These are phyloP conservation scores for Thelonectria rubi DNA, from an alignment of 2,329 filamentous ascomycete species.

Conservation along the genomic window DNA sequence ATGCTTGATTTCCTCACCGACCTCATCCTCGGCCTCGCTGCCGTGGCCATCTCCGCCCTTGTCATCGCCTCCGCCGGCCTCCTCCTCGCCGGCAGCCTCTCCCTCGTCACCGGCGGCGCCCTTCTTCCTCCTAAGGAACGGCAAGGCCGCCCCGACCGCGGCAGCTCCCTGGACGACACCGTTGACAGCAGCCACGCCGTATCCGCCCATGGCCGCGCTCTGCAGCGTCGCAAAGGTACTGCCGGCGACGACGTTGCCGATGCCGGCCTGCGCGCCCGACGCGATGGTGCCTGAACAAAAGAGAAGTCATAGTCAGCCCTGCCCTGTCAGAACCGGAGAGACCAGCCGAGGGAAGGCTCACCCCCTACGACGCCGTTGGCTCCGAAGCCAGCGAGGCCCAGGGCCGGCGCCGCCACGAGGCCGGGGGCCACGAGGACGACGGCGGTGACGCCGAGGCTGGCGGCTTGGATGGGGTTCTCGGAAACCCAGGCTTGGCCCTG, in stretches of 20 bases:
- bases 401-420: constrained; percentile 23
- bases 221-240: constrained; percentile 44
- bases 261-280: constrained; percentile 30
- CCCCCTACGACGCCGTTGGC: constrained; percentile 1
- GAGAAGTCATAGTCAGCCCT: too few species aligned
- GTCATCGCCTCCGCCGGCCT: too few species aligned
- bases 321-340: too few species aligned
- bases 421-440: constrained; percentile 25
- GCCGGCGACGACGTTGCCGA: constrained; percentile 39
- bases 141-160: background rate
- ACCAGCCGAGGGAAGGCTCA: too few species aligned
- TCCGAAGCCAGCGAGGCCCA: constrained; percentile 30
- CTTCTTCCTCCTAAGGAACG: background rate
- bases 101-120: background rate
- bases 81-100: background rate
- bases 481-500: constrained; percentile 2
- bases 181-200: constrained; percentile 29
- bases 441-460: constrained; percentile 15
- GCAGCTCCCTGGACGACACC: constrained; percentile 26
- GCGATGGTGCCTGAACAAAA: background rate
- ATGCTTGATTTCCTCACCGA: too few species aligned
- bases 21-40: too few species aligned
- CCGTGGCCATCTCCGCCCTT: too few species aligned
- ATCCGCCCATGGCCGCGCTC: constrained; percentile 43
- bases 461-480: constrained; percentile 8